A percentile compares a stretch with the other conserved stretches of the same genome.
These are phyloP conservation scores for Oropetium thomaeum DNA, from an alignment of 176 grass and related monocot species.

Conservation along the genomic window DNA sequence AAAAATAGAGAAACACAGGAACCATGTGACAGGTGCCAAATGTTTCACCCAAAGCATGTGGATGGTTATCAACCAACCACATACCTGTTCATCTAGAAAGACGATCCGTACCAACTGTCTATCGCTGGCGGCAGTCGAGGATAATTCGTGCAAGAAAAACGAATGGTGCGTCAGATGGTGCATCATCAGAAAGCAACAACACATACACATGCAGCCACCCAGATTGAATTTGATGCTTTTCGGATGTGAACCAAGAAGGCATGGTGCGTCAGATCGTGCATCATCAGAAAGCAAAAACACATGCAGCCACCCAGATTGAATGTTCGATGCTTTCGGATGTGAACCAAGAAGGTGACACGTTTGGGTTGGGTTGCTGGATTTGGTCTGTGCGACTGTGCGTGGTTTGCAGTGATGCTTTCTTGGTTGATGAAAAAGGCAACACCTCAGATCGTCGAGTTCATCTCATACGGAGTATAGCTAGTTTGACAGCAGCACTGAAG, in stretches of 20 bases:
- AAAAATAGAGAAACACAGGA: not conserved
- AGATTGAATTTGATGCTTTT: not conserved
- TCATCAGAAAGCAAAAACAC: not conserved
- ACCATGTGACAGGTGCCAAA: conserved; percentile 24
- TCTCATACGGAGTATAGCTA: too few relatives aligned
- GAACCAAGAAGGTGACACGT: not conserved
- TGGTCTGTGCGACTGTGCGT: not conserved
- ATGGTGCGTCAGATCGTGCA: too few relatives aligned
- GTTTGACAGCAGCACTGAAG: too few relatives aligned
- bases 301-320: not conserved
- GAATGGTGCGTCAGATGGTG: conserved; percentile 19
- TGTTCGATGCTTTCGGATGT: not conserved
- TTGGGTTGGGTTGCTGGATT: not conserved
- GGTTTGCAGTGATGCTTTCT: not conserved
- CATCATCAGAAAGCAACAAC: not conserved
- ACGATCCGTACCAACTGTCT: not conserved
- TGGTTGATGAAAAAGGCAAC: not conserved
- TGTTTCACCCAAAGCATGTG: conserved; percentile 8
- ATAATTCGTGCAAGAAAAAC: not conserved
- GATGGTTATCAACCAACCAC: conserved; percentile 10
- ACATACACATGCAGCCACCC: not conserved
- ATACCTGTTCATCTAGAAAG: not conserved
- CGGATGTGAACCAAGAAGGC: not conserved
- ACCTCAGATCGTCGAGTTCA: too few relatives aligned
- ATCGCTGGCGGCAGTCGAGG: not conserved